Conservation (phyloP, 2,329 filamentous ascomycete species). For the Pezicula radicicola region DNA sequence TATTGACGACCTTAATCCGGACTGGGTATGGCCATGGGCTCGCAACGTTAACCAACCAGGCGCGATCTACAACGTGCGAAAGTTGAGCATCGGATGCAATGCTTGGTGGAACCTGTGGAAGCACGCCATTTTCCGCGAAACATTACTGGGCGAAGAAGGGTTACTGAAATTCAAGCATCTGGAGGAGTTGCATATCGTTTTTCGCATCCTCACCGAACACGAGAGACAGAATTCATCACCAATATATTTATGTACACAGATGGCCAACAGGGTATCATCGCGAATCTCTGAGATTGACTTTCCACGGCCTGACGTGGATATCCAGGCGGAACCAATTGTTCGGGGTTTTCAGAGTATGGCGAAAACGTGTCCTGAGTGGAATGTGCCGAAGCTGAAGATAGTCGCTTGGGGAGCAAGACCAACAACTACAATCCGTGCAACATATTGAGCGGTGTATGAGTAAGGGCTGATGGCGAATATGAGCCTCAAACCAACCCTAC, state of each 20-base stretch:
- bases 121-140: neutral
- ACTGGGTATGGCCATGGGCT: neutral
- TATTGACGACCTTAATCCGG: neutral
- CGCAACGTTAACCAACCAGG: neutral
- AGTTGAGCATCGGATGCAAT: constrained; percentile 1
- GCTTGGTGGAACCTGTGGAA: constrained; percentile 1
- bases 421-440: no score
- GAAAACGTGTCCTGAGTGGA: neutral
- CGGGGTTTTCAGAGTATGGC: neutral
- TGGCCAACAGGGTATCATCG: neutral
- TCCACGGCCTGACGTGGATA: neutral
- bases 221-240: neutral
- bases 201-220: neutral
- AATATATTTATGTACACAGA: neutral
- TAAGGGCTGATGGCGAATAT: no score
- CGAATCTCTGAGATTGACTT: neutral
- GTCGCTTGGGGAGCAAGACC: constrained; percentile 1
- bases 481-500: no score
- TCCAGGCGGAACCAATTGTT: neutral
- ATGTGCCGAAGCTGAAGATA: neutral
- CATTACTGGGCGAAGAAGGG: neutral
- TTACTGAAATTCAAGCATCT: neutral
- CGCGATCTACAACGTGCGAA: neutral
- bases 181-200: constrained; percentile 2
- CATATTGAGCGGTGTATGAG: no score